Evolutionary conservation across 148 eudicot genomes (phyloP), one percentile per base, ranked within the genome.

Genomic region (Talinum fruticosum): DNA sequence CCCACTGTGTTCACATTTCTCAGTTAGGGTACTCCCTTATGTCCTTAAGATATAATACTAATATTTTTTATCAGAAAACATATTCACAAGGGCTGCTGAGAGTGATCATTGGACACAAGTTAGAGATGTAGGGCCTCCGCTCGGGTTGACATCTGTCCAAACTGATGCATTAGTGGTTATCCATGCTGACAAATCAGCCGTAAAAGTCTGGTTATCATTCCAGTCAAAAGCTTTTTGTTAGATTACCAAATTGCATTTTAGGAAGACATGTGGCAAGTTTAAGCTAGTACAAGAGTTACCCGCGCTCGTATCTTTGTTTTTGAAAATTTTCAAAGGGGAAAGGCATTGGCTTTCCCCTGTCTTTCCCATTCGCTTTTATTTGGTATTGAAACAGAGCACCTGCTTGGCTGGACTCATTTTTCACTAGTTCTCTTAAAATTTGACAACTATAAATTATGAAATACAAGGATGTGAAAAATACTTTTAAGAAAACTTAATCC

Each of bases 181-280:
- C 12, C 12, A 23, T 8, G 8, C 28, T 59, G 6, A 59, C 64
- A 59, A 59, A 59, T 59, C 64, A 59, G 29, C 64, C 26, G n/a
- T 23, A n/a, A 23, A 59, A 59, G 12, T 59, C 64, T n/a, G 6
- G n/a, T 59, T 23, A 59, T 59, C 28, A 59, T n/a, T 13, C 28
- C n/a, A 24, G 64, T 59, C 64, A 59, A 59, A 59, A 59, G 64
- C 64, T n/a, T 6, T n/a, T 8, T 23, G 64, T 59, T 59, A 59
- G 64, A 59, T 59, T 23, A 59, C 64, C 64, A 59, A 59, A 59
- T 59, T n/a, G 64, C 64, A n/a, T 59, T 59, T 59, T 59, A 23
- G 64, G 10, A 59, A 59, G 64, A 59, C 64, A n/a, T n/a, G 28
- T 59, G 64, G 64, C 64, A 59, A 23, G 1, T 59, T n/a, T 8